Evolutionary conservation across 495 filamentous ascomycete species (phyloP), one percentile per base, ranked within the genome.

Genomic region (Mytilinidion resinicola): DNA sequence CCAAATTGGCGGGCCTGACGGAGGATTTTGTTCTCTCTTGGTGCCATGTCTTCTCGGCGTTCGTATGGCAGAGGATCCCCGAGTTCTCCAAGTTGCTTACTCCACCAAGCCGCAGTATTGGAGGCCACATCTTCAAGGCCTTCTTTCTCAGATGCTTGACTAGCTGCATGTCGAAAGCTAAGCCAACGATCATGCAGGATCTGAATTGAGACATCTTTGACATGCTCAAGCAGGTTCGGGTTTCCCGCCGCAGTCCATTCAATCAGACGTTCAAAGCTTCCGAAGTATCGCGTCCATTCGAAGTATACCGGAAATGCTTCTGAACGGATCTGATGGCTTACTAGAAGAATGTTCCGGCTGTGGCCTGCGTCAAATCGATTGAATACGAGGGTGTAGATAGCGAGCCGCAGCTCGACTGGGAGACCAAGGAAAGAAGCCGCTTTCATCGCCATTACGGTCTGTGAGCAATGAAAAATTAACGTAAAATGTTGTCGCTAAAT

Each of bases 141-240:
- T 11, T 33, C 17, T 9, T 25, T 8, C 33, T n/a, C 14, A 19
- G 46, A 19, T 12, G 46, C 46, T 25, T 49, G 9, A 25, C 14
- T 19, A n/a, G 20, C 14, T 14, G 46, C 46, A 49, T 19, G 14
- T 9, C 15, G 46, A 12, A 49, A 25, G 8, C 12, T 7, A 30
- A 14, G 12, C 46, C 46, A 49, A 6, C 10, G 19, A 20, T 48
- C 44, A 20, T 48, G 8, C 2, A 49, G 46, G 21, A 49, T 2
- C 33, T 49, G 46, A 17, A 49, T 49, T 8, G 46, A 49, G 46
- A 49, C 14, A 49, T 49, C 46, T 25, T 30, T 49, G 15, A 49
- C 46, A 20, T 25, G 46, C 21, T 8, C 8, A 25, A 49, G 46
- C 33, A 49, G 14, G 17, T 49, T 25, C 8, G 21, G 46, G 9